Conservation (phyloP, 495 filamentous ascomycete genomes). For the Aspergillus leporis region DNA sequence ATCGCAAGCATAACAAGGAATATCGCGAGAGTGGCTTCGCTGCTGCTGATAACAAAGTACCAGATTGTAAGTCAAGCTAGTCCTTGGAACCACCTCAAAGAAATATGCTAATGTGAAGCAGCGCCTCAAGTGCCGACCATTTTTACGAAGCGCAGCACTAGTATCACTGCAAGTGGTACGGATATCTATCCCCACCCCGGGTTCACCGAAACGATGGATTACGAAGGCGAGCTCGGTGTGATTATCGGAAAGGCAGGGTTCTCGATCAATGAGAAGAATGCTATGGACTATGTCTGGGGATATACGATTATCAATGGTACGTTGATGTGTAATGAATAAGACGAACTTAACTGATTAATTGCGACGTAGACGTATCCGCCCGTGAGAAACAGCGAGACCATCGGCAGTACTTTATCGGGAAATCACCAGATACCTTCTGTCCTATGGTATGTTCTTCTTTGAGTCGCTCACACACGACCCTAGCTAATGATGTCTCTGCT, state of each 20-base stretch:
- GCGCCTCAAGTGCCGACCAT: slow-evolving; percentile 47
- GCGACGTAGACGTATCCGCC: slow-evolving; percentile 47
- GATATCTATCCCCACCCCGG: slow-evolving; percentile 47
- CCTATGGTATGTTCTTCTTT: slow-evolving; percentile 43
- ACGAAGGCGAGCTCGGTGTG: slow-evolving; percentile 59
- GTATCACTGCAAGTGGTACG: slow-evolving; percentile 50
- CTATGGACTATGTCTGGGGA: slow-evolving; percentile 55
- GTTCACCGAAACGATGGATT: slow-evolving; percentile 54
- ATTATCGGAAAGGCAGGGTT: slow-evolving; percentile 54
- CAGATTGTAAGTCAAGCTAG: slow-evolving; percentile 12
- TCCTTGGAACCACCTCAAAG: background rate
- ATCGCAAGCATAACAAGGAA: slow-evolving; percentile 51
- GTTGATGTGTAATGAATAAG: background rate
- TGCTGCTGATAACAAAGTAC: slow-evolving; percentile 43
- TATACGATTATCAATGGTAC: slow-evolving; percentile 56
- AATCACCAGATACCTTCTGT: slow-evolving; percentile 56
- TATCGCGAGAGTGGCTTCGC: slow-evolving; percentile 55
- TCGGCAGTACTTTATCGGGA: slow-evolving; percentile 59
- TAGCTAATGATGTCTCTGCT: background rate
- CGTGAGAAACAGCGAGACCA: slow-evolving; percentile 57
- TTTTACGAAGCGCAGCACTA: slow-evolving; percentile 57
- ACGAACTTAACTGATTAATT: background rate
- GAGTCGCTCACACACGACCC: background rate
- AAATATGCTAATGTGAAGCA: background rate
- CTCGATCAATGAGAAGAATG: slow-evolving; percentile 44